phyloP scores from a whole-genome alignment of 441 rosid species.

The Iberis amara region DNA sequence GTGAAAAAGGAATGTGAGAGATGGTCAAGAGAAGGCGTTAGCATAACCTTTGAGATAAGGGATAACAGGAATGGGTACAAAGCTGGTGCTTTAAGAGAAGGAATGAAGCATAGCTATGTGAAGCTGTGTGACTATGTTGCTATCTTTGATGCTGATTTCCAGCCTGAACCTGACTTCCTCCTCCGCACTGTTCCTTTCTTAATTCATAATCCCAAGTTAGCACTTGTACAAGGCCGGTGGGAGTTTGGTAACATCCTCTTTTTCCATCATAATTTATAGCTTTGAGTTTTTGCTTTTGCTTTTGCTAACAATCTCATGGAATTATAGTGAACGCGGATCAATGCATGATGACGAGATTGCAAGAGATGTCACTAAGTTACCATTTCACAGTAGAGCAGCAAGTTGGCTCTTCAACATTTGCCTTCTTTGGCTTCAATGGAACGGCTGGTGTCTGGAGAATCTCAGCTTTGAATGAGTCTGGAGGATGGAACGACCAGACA shows the following conservation, averaged over 20 bases:
- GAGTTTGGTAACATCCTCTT: constrained; percentile 45
- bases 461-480: constrained; percentile 48
- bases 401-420: constrained; percentile 35
- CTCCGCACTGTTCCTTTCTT: constrained; percentile 58
- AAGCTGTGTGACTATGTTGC: constrained; percentile 53
- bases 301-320: constrained; percentile 17
- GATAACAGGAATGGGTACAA: constrained; percentile 68
- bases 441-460: constrained; percentile 65
- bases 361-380: constrained; percentile 36
- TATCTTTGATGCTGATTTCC: constrained; percentile 74
- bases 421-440: constrained; percentile 38
- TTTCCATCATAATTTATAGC: neutral
- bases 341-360: constrained; percentile 36
- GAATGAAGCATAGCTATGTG: constrained; percentile 63
- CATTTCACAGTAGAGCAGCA: constrained; percentile 35
- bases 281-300: neutral
- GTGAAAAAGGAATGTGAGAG: constrained; percentile 54
- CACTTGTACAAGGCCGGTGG: constrained; percentile 75
- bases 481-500: constrained; percentile 61
- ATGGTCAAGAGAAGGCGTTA: constrained; percentile 65
- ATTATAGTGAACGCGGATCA: constrained; percentile 30
- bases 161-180: constrained; percentile 64
- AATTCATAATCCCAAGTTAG: constrained; percentile 51
- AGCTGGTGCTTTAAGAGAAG: constrained; percentile 64
- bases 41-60: constrained; percentile 58